These are phyloP conservation scores for Friedmanniomyces endolithicus DNA, from an alignment of 495 filamentous ascomycete genomes.

Conservation along the genomic window DNA sequence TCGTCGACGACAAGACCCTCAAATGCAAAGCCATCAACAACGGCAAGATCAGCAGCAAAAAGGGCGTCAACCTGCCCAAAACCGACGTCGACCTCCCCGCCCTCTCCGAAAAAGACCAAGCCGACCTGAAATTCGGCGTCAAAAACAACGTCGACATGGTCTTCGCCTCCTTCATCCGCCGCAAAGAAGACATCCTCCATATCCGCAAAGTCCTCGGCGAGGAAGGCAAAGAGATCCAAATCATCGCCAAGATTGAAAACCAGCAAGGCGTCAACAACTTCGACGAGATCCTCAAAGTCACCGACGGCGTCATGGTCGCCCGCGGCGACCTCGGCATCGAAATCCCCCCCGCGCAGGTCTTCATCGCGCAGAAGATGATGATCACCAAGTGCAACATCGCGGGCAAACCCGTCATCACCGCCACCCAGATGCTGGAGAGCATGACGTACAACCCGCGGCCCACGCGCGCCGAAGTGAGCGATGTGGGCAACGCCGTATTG, in stretches of 20 bases:
- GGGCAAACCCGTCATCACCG: conserved; percentile 95
- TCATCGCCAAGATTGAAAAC: conserved; percentile 99
- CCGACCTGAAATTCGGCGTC: conserved; percentile 84
- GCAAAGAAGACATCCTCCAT: conserved; percentile 74
- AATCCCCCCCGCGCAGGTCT: conserved; percentile 95
- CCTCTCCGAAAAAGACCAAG: conserved; percentile 96
- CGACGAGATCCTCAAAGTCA: conserved; percentile 88
- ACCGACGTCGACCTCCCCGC: conserved; percentile 97
- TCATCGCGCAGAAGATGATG: conserved; percentile 99
- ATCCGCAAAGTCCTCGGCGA: conserved; percentile 86
- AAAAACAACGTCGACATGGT: conserved; percentile 98
- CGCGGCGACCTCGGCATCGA: conserved; percentile 98
- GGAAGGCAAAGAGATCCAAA: conserved; percentile 94
- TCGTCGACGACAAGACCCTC: conserved; percentile 80
- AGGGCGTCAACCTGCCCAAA: conserved; percentile 97
- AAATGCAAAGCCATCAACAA: conserved; percentile 81
- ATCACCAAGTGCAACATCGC: conserved; percentile 99
- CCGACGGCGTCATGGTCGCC: conserved; percentile 98
- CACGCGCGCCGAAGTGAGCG: conserved; percentile 93
- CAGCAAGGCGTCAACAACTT: conserved; percentile 99
- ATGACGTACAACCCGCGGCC: conserved; percentile 99
- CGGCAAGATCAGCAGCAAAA: conserved; percentile 92
- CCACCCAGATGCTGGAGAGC: conserved; percentile 87
- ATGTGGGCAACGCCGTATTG: conserved; percentile 94
- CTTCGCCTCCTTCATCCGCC: conserved; percentile 96